Percentiles rank a stretch among this genome's conserved stretches.
Evolutionary conservation across 1,284 basidiomycete genomes (phyloP).

Genomic region (Moesziomyces globuligerus): DNA sequence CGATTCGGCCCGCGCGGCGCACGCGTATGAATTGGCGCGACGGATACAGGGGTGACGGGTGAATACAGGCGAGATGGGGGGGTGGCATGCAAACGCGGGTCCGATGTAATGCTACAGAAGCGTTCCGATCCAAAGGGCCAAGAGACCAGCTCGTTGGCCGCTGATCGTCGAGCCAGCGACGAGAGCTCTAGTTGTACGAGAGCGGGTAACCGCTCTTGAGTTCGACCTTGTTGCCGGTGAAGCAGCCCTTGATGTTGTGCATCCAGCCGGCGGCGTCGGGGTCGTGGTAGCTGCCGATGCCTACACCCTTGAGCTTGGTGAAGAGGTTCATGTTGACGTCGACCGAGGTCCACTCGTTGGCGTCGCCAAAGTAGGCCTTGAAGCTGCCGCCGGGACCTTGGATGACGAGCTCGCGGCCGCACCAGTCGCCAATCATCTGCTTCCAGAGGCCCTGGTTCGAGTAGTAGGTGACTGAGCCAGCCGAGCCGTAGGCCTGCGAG

Average conservation of each 20-base stretch:
- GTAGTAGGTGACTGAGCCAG: constrained; percentile 37
- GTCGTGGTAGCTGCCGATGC: constrained; percentile 15
- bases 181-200: constrained; percentile 16
- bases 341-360: constrained; percentile 43
- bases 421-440: constrained; percentile 38
- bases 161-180: constrained; percentile 21
- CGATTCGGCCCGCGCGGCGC: constrained; percentile 3
- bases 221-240: constrained; percentile 31
- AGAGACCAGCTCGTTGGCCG: no score
- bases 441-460: constrained; percentile 39
- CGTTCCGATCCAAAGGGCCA: no score
- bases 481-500: constrained; percentile 33
- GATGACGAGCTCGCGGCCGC: constrained; percentile 38
- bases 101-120: no score
- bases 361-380: constrained; percentile 49
- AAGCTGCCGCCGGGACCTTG: constrained; percentile 36
- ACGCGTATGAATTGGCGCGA: background rate
- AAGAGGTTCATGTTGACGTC: constrained; percentile 46
- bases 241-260: constrained; percentile 39
- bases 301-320: constrained; percentile 41
- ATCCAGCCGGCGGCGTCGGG: constrained; percentile 43
- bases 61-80: background rate
- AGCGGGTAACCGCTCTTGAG: constrained; percentile 38
- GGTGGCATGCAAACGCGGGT: no score
- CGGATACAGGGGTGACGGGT: constrained; percentile 7